Percentiles rank a stretch among this genome's conserved stretches.
Evolutionary conservation across 306 rosid genomes (phyloP).

Genomic region (Urtica urens): DNA sequence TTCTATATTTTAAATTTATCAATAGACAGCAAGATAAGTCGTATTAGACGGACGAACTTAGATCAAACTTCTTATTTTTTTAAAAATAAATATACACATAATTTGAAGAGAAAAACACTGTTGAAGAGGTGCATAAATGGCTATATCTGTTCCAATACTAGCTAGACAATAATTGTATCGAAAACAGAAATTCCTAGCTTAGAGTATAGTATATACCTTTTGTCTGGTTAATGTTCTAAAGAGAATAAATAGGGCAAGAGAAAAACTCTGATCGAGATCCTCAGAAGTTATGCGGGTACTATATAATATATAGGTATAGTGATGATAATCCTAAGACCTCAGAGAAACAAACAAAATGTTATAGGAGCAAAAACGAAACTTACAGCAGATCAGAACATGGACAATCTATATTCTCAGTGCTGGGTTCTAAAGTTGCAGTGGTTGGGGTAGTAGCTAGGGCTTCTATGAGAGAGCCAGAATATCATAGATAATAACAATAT

Average conservation of each 20-base stretch:
- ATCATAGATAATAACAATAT: neutral
- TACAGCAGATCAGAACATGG: too few relatives aligned
- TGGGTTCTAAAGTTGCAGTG: neutral
- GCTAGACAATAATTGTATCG: neutral
- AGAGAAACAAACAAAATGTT: neutral
- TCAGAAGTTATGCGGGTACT: neutral
- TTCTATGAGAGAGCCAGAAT: conserved; percentile 48
- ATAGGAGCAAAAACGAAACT: too few relatives aligned
- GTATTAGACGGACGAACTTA: too few relatives aligned
- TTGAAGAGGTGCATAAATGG: conserved; percentile 1
- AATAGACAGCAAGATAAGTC: too few relatives aligned
- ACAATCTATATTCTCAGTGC: neutral
- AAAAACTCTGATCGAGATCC: conserved; percentile 7
- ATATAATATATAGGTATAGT: neutral
- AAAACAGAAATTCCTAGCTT: conserved; percentile 6
- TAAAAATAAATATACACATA: too few relatives aligned
- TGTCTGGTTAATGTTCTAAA: conserved; percentile 17
- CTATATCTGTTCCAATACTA: neutral
- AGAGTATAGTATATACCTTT: conserved; percentile 9
- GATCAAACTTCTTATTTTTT: too few relatives aligned
- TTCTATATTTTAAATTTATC: neutral
- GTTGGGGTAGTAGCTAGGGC: conserved; percentile 36
- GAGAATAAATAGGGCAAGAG: conserved; percentile 28
- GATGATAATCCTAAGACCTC: neutral
- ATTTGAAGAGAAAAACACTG: too few relatives aligned